A percentile compares a stretch with the other conserved stretches of the same genome.
phyloP scores from a whole-genome alignment of 768 basidiomycete genomes.

The Pholiota conissans region DNA sequence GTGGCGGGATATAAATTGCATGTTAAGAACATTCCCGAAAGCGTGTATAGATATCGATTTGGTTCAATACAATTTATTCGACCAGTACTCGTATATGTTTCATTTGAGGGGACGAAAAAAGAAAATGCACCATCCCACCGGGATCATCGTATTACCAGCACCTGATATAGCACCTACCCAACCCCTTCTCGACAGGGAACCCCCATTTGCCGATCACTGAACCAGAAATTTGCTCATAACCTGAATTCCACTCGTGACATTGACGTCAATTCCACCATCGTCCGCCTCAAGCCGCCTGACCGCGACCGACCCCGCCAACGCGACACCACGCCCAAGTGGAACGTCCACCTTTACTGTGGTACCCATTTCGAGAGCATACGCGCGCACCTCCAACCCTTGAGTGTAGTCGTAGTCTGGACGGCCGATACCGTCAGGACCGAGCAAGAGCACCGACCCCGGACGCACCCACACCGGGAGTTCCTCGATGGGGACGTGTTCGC shows the following conservation, averaged over 20 bases:
- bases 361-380: slow-evolving; percentile 53
- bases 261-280: slow-evolving; percentile 6
- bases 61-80: too few species aligned
- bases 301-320: slow-evolving; percentile 41
- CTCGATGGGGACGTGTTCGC: slow-evolving; percentile 60
- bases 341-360: slow-evolving; percentile 37
- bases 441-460: slow-evolving; percentile 52
- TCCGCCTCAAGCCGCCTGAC: slow-evolving; percentile 22
- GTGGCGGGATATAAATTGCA: not conserved
- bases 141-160: not conserved
- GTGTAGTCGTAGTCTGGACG: slow-evolving; percentile 65
- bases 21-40: not conserved
- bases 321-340: slow-evolving; percentile 39
- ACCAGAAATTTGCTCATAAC: slow-evolving; percentile 7
- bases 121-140: too few species aligned
- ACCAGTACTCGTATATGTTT: not conserved
- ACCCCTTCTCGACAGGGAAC: too few species aligned
- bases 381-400: slow-evolving; percentile 46
- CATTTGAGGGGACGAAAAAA: not conserved
- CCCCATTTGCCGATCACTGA: too few species aligned
- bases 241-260: slow-evolving; percentile 9
- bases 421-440: slow-evolving; percentile 52
- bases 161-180: too few species aligned
- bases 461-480: slow-evolving; percentile 70
- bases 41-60: not conserved